Conservation (phyloP, 768 basidiomycete genomes). For the Hemileccinum impolitum region DNA sequence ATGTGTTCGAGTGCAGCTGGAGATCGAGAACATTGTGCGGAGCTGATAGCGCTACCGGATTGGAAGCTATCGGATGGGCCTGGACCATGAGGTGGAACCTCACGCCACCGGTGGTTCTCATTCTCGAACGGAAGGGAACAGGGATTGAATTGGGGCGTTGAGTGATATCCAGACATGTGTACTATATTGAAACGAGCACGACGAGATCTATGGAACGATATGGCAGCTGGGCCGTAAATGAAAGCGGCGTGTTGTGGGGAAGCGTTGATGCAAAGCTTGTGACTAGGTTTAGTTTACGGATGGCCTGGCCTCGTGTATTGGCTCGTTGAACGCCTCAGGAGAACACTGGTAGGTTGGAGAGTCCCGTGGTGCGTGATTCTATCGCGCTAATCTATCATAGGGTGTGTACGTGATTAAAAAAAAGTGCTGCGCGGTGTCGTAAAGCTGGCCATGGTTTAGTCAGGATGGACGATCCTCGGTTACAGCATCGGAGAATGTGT, state of each 20-base stretch:
- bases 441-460: no score
- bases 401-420: no score
- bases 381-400: constrained; percentile 1
- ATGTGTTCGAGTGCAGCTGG: constrained; percentile 58
- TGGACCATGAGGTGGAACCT: not conserved
- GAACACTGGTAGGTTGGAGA: not conserved
- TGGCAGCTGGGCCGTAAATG: constrained; percentile 25
- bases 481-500: no score
- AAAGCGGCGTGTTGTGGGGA: constrained; percentile 28
- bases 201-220: constrained; percentile 7
- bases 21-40: constrained; percentile 61
- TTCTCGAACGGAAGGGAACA: constrained; percentile 5
- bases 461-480: no score
- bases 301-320: constrained; percentile 20
- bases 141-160: constrained; percentile 10
- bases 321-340: constrained; percentile 9
- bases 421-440: no score
- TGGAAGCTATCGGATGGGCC: constrained; percentile 1
- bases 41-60: constrained; percentile 15
- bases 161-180: constrained; percentile 12
- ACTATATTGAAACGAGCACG: constrained; percentile 6
- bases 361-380: constrained; percentile 10
- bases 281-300: constrained; percentile 16
- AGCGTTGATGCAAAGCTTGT: constrained; percentile 16
- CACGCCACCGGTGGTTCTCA: constrained; percentile 16